Evolutionary conservation across 164 flowering plant genomes (phyloP).

Genomic region (Tinospora cordifolia): DNA sequence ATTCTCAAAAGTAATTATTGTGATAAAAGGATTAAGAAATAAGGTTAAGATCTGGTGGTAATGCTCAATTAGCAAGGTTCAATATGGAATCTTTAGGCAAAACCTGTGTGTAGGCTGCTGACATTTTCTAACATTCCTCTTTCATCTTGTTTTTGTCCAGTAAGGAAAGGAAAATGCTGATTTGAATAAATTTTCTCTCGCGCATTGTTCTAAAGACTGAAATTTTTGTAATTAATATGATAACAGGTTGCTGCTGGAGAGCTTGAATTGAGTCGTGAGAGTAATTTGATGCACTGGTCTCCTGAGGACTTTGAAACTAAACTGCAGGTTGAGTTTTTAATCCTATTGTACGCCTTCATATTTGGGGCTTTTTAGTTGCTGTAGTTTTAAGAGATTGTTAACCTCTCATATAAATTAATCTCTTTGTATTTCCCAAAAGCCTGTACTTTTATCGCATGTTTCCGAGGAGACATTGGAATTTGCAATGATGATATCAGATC

Average conservation of each 20-base stretch:
- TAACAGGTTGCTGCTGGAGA: constrained; percentile 96
- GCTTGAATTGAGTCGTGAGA: constrained; percentile 80
- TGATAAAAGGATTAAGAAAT: no score
- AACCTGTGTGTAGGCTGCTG: no score
- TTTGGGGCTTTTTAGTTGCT: not conserved
- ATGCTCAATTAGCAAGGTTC: not conserved
- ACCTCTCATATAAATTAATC: not conserved
- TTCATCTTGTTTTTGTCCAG: not conserved
- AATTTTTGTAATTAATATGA: not conserved
- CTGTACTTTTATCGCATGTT: not conserved
- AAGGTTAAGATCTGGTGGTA: no score
- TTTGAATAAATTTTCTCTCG: no score
- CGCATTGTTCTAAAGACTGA: not conserved
- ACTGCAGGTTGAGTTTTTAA: constrained; percentile 48
- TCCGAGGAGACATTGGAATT: not conserved
- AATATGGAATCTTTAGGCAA: not conserved
- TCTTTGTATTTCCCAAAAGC: not conserved
- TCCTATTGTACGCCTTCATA: constrained; percentile 1
- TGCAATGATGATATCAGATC: not conserved
- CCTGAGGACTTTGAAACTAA: constrained; percentile 91
- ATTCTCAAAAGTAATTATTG: not conserved
- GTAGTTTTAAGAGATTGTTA: not conserved
- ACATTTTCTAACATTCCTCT: not conserved
- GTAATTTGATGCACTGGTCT: constrained; percentile 79
- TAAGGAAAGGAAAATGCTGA: not conserved